phyloP scores from a whole-genome alignment of 1,139 yeast genomes.

The Suhomyces choctaworum region DNA sequence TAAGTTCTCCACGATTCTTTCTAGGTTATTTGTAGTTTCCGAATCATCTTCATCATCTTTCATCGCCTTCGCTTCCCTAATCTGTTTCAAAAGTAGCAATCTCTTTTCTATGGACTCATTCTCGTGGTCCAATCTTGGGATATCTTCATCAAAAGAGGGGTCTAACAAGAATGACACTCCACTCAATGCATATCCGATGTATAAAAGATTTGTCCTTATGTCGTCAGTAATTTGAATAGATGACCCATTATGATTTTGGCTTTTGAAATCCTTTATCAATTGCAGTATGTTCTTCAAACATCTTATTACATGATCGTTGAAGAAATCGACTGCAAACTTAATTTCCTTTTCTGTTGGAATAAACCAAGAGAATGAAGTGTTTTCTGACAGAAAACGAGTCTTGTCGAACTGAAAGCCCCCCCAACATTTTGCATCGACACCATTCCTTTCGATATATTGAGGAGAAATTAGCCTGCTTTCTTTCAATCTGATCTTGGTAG shows the following conservation, averaged over 20 bases:
- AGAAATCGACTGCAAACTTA: conserved; percentile 60
- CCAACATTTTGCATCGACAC: conserved; percentile 60
- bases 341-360: conserved; percentile 61
- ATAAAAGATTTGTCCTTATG: conserved; percentile 55
- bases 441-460: conserved; percentile 26
- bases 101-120: conserved; percentile 40
- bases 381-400: conserved; percentile 38
- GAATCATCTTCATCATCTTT: conserved; percentile 29
- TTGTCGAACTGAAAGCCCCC: conserved; percentile 66
- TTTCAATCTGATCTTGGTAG: conserved; percentile 58
- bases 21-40: conserved; percentile 38
- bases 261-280: conserved; percentile 32
- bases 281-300: conserved; percentile 45
- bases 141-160: conserved; percentile 55
- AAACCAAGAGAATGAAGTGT: conserved; percentile 71
- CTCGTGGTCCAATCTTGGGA: conserved; percentile 38
- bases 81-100: conserved; percentile 33
- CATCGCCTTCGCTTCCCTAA: conserved; percentile 27
- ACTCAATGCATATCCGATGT: conserved; percentile 61
- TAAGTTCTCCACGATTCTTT: conserved; percentile 43
- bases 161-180: conserved; percentile 80
- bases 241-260: conserved; percentile 20
- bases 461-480: conserved; percentile 59
- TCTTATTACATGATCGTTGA: conserved; percentile 49
- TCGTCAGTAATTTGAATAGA: conserved; percentile 43